Percentiles rank a stretch among this genome's conserved stretches.
These are phyloP conservation scores for Parmelia sp. DNA, from an alignment of 495 filamentous ascomycete genomes.

Conservation along the genomic window DNA sequence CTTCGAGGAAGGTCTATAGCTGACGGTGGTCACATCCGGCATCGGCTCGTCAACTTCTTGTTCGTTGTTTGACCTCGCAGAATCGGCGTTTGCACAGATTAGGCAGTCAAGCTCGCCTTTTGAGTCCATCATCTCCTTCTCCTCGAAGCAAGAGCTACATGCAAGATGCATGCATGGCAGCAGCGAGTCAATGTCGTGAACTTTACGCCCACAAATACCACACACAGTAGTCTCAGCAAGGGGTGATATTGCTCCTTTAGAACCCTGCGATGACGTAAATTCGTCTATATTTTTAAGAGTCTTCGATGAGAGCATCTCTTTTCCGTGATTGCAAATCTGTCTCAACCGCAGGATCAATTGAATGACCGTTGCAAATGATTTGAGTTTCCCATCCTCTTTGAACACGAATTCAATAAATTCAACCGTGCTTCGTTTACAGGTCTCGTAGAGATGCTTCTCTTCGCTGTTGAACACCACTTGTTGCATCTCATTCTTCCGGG, in stretches of 20 bases:
- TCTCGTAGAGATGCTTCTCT: conserved; percentile 1
- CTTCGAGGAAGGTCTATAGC: conserved; percentile 9
- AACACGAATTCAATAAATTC: conserved; percentile 13
- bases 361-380: conserved; percentile 5
- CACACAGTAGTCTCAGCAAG: neutral
- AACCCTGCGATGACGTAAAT: neutral
- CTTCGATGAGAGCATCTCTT: neutral
- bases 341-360: conserved; percentile 12
- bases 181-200: neutral
- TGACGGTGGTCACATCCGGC: neutral
- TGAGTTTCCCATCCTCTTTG: neutral
- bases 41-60: neutral
- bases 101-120: conserved; percentile 7
- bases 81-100: neutral
- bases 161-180: conserved; percentile 9
- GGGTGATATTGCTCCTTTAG: neutral
- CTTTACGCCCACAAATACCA: conserved; percentile 2
- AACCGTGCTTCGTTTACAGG: conserved; percentile 3
- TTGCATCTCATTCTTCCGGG: neutral
- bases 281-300: conserved; percentile 8
- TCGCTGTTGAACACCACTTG: neutral
- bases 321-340: conserved; percentile 13
- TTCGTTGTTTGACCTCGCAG: neutral
- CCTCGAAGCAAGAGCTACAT: conserved; percentile 6
- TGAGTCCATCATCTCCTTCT: conserved; percentile 3